phyloP scores from a whole-genome alignment of 495 filamentous ascomycete genomes.

The Oidiodendron maius region DNA sequence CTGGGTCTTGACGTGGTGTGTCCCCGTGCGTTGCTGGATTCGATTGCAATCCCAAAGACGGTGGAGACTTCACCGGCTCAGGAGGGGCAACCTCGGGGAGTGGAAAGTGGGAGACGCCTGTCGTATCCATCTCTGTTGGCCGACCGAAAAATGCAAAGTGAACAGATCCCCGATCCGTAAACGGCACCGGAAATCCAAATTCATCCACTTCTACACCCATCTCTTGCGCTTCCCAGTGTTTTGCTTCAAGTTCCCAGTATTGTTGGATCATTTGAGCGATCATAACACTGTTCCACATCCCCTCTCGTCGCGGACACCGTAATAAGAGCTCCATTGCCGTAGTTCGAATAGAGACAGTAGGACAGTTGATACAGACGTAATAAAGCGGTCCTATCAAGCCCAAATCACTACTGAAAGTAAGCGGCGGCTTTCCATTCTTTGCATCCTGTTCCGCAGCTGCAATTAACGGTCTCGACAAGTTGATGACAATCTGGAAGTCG shows the following conservation, averaged over 20 bases:
- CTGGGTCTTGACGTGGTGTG: background rate
- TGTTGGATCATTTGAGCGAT: constrained; percentile 2
- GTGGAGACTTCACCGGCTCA: background rate
- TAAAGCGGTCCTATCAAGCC: constrained; percentile 31
- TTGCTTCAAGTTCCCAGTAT: constrained; percentile 8
- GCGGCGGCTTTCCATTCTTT: constrained; percentile 4
- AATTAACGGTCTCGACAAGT: constrained; percentile 3
- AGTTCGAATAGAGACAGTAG: constrained; percentile 33
- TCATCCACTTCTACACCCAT: background rate
- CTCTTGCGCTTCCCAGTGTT: constrained; percentile 3
- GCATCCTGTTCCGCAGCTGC: background rate
- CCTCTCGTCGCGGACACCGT: constrained; percentile 33
- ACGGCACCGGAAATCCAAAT: constrained; percentile 1
- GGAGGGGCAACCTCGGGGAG: background rate
- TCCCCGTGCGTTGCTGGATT: background rate
- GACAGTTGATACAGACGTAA: constrained; percentile 30
- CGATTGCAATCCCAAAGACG: background rate
- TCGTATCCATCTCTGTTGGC: constrained; percentile 3
- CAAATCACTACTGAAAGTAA: constrained; percentile 16
- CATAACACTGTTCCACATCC: constrained; percentile 29
- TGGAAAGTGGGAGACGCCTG: constrained; percentile 2
- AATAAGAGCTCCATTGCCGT: constrained; percentile 31
- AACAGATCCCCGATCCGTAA: too few relatives aligned
- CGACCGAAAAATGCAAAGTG: constrained; percentile 5
- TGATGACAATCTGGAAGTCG: constrained; percentile 5